Percentiles rank a stretch among this genome's conserved stretches.
phyloP scores from a whole-genome alignment of 2,329 filamentous ascomycete species.

The Alternaria tenuissima region DNA sequence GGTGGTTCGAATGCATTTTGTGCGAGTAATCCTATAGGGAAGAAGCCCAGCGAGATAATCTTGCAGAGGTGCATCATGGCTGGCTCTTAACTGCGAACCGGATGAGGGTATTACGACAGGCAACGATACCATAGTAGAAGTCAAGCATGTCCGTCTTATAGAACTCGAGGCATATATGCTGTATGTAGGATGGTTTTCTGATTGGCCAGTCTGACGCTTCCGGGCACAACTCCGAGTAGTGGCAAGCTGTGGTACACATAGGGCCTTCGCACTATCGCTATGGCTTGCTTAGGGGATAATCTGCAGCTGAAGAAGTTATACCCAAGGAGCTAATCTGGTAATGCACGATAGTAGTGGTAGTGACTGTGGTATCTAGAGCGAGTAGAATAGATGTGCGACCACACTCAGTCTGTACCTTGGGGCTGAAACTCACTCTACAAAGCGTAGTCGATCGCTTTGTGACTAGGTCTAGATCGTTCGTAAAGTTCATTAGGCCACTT shows the following conservation, averaged over 20 bases:
- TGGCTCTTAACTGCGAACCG: background rate
- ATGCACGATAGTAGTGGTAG: background rate
- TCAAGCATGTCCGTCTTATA: background rate
- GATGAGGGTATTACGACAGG: background rate
- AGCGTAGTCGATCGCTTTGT: background rate
- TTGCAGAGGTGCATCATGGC: background rate
- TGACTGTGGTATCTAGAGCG: background rate
- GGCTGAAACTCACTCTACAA: background rate
- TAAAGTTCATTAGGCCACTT: background rate
- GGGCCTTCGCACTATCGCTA: background rate
- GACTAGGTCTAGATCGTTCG: background rate
- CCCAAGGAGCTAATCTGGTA: background rate
- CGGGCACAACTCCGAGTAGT: background rate
- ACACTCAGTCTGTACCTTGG: background rate
- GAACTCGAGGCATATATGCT: background rate
- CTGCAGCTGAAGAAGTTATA: background rate
- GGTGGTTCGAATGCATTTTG: constrained; percentile 14
- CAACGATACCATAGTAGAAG: background rate
- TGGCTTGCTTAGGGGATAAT: background rate
- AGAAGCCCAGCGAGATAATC: constrained; percentile 1
- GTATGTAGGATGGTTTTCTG: background rate
- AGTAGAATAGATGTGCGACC: background rate
- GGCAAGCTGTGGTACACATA: background rate
- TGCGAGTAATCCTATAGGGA: background rate
- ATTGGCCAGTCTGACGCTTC: background rate